These are phyloP conservation scores for Hagleromyces aurorensis DNA, from an alignment of 805 yeast genomes.

Conservation along the genomic window DNA sequence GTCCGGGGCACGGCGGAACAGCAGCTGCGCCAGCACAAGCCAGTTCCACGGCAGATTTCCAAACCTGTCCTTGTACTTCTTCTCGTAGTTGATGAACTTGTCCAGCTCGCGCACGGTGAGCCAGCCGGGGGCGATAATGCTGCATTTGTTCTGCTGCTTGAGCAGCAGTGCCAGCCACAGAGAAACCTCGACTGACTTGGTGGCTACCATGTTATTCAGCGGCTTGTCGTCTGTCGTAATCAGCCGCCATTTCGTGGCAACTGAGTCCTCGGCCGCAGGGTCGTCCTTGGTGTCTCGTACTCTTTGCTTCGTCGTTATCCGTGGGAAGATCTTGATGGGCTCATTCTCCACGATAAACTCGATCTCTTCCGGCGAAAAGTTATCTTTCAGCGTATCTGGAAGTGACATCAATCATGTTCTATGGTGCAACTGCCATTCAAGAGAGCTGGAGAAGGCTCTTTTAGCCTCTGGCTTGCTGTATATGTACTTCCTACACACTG, in stretches of 20 bases:
- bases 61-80: constrained; percentile 48
- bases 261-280: constrained; percentile 2
- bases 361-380: constrained; percentile 68
- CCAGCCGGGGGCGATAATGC: constrained; percentile 84
- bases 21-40: constrained; percentile 70
- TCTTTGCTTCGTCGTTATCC: constrained; percentile 33
- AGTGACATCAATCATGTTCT: constrained; percentile 57
- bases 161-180: constrained; percentile 82
- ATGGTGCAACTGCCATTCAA: too few species aligned
- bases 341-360: constrained; percentile 83
- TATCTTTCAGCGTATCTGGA: constrained; percentile 44
- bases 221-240: constrained; percentile 33
- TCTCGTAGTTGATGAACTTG: constrained; percentile 58
- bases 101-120: constrained; percentile 47
- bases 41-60: constrained; percentile 78
- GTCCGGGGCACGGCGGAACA: constrained; percentile 62
- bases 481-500: too few species aligned
- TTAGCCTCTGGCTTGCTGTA: too few species aligned
- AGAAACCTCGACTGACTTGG: constrained; percentile 65
- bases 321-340: constrained; percentile 63
- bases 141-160: constrained; percentile 79
- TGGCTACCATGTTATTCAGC: constrained; percentile 38
- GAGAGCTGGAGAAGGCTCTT: too few species aligned
- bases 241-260: constrained; percentile 18
- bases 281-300: constrained; percentile 5